Evolutionary conservation across 192 early-diverging fungal species (phyloP).

Genomic region (Diversispora epigaea): DNA sequence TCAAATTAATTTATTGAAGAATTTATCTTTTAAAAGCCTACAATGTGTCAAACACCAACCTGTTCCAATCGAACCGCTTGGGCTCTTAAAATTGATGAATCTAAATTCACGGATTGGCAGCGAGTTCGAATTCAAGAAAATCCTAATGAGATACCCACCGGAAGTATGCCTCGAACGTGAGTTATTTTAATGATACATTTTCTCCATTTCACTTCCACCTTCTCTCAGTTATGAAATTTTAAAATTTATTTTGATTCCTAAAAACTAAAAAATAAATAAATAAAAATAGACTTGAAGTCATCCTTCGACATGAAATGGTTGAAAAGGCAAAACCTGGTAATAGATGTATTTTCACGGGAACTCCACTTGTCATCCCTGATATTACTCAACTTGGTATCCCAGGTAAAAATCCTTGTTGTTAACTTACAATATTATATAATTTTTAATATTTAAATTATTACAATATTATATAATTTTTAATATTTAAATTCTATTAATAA

Average conservation of each 20-base stretch:
- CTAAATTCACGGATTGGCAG: slow-evolving; percentile 97
- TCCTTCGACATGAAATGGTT: slow-evolving; percentile 89
- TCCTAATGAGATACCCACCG: slow-evolving; percentile 92
- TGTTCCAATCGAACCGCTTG: slow-evolving; percentile 83
- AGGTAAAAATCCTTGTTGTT: slow-evolving; percentile 29
- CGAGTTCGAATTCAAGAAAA: slow-evolving; percentile 95
- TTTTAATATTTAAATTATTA: slow-evolving; percentile 19
- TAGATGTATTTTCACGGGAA: slow-evolving; percentile 83
- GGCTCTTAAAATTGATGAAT: slow-evolving; percentile 77
- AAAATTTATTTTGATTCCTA: too few relatives aligned
- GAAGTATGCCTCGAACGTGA: slow-evolving; percentile 93
- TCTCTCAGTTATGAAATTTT: too few relatives aligned
- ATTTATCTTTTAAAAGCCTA: slow-evolving; percentile 54
- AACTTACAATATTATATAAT: slow-evolving; percentile 31
- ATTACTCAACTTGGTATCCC: slow-evolving; percentile 78
- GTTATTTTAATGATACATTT: slow-evolving; percentile 15
- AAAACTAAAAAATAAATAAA: background rate
- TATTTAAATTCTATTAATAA: background rate
- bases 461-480: background rate
- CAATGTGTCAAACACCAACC: slow-evolving; percentile 74
- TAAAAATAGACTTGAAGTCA: slow-evolving; percentile 77
- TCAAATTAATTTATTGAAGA: background rate
- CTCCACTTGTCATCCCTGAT: slow-evolving; percentile 91
- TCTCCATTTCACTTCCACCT: too few relatives aligned
- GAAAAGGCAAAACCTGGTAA: slow-evolving; percentile 97